Base-by-base conservation (phyloP, 108 stramenopile species). In the Cyclostephanos invisitatus region DNA sequence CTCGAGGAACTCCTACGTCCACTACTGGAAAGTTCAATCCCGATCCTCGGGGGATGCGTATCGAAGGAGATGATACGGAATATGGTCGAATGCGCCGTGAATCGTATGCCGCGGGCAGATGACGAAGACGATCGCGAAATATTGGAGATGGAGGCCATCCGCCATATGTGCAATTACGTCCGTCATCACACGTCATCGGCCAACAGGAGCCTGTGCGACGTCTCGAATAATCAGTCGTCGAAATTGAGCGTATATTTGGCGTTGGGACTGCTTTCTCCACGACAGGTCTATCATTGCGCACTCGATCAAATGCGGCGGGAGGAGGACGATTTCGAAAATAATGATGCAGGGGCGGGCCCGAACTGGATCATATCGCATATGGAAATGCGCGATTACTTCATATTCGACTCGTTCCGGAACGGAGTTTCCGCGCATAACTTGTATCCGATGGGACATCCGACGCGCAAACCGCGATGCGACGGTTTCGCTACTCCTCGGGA, bases 381-480 rank as follows among this genome's bases (percentile, higher is more conserved):
- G 85, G 83, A 83, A 44, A 90, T 90, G 87, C 71, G 87, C n/a
- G 87, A 90, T 50, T 90, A 78, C 60, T 90, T 90, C 56, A 46
- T 90, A 42, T 87, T 85, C 46, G 70, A 83, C 27, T 67, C 62
- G n/a, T 79, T 90, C 21, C 78, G 78, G 0, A 67, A 65, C 21
- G 87, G 76, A 35, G 20, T 36, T 32, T 63, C 62, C 38, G 50
- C 69, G 17, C 70, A 75, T 53, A 5, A 47, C 35, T 56, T 70
- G 40, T 20, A 69, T 62, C 73, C 78, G 15, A 62, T 24, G 28
- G 64, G 36, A 25, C 69, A 38, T 24, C 69, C 76, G 3, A 20
- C 48, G 3, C 62, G 70, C 37, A 70, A 64, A 49, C 62, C 56
- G 42, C 20, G 54, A 20, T 10, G 29, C 56, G 49, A n/a, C n/a